phyloP scores from a whole-genome alignment of 345 rosid genomes.

The Populus davidiana region DNA sequence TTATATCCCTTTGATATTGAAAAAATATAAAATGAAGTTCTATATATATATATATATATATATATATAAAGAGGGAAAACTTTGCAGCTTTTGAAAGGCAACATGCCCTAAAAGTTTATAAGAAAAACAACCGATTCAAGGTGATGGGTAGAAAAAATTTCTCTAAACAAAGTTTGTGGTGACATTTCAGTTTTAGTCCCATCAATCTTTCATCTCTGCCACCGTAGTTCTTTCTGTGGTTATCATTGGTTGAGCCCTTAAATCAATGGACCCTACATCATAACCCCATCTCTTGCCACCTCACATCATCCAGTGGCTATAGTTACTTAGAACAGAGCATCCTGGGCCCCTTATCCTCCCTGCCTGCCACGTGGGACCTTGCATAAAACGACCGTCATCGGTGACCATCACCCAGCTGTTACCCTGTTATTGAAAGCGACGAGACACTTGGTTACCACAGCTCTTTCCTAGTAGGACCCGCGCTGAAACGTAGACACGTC shows the following conservation, averaged over 20 bases:
- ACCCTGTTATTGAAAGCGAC: slow-evolving; percentile 35
- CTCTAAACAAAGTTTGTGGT: no score
- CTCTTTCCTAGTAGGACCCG: slow-evolving; percentile 28
- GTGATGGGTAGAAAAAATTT: no score
- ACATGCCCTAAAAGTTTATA: no score
- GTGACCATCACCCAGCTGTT: slow-evolving; percentile 31
- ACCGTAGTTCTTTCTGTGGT: background rate
- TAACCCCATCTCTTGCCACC: background rate
- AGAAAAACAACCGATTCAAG: no score
- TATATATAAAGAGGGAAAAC: no score
- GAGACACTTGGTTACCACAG: slow-evolving; percentile 8
- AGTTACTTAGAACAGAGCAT: background rate
- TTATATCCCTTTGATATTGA: no score
- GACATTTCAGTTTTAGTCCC: background rate
- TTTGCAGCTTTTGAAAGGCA: no score
- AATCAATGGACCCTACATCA: background rate
- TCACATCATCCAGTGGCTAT: background rate
- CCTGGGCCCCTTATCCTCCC: background rate
- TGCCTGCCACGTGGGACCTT: slow-evolving; percentile 23
- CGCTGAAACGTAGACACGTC: slow-evolving; percentile 43
- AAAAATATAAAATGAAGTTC: no score
- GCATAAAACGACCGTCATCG: slow-evolving; percentile 21
- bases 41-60: no score
- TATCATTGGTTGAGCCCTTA: background rate
- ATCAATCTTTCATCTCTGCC: background rate